A percentile compares a stretch with the other conserved stretches of the same genome.
These are phyloP conservation scores for Camellia oleifera DNA, from an alignment of 179 eudicot species.

Conservation along the genomic window DNA sequence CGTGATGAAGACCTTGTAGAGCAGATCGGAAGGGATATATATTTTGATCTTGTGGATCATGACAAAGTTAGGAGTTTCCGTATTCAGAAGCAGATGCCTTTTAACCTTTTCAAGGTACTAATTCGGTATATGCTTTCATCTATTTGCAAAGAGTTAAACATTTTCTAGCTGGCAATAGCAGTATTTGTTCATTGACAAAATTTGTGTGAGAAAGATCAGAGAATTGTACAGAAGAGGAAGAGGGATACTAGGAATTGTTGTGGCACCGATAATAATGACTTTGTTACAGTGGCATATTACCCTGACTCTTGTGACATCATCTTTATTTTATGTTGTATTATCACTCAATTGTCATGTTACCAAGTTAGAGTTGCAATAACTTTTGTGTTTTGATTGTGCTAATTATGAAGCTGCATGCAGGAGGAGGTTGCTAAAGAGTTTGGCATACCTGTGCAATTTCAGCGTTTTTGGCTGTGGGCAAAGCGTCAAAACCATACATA, in stretches of 20 bases:
- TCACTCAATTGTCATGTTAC: background rate
- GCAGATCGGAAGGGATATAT: slow-evolving; percentile 76
- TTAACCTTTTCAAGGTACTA: slow-evolving; percentile 73
- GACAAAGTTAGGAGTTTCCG: slow-evolving; percentile 78
- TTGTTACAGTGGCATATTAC: background rate
- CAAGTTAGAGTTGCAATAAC: background rate
- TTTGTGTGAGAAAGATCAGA: background rate
- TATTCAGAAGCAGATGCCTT: slow-evolving; percentile 74
- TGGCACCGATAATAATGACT: background rate
- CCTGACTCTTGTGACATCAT: background rate
- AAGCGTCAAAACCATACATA: slow-evolving; percentile 85
- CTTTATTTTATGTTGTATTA: background rate
- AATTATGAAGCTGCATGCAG: slow-evolving; percentile 35
- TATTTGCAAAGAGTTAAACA: background rate
- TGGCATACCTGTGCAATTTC: slow-evolving; percentile 70
- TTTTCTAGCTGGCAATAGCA: background rate
- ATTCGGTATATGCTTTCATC: background rate
- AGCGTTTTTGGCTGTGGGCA: slow-evolving; percentile 87
- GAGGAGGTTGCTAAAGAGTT: slow-evolving; percentile 82
- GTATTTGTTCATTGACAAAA: background rate
- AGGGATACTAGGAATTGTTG: background rate
- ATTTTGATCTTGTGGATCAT: slow-evolving; percentile 89
- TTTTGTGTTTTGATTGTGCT: slow-evolving; percentile 3
- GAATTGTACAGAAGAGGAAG: background rate
- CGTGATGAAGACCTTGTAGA: slow-evolving; percentile 72